These are phyloP conservation scores for Cutaneotrichosporon sp. DNA, from an alignment of 1,284 basidiomycete species.

Conservation along the genomic window DNA sequence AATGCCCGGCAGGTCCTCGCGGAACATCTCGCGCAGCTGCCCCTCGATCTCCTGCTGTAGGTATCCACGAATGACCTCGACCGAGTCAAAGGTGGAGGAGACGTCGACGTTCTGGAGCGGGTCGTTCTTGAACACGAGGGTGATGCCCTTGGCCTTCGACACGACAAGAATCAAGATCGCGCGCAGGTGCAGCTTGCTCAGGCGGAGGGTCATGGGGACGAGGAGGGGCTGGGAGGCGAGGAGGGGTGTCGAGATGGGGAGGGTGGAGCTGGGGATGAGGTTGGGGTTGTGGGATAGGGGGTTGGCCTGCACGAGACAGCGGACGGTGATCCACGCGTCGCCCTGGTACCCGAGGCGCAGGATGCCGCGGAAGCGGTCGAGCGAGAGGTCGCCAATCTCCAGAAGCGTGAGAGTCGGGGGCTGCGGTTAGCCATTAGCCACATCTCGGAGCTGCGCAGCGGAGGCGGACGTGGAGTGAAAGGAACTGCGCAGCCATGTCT, in stretches of 20 bases:
- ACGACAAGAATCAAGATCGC: slow-evolving; percentile 98
- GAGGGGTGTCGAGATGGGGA: slow-evolving; percentile 73
- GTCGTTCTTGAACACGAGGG: slow-evolving; percentile 99
- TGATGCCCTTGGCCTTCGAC: slow-evolving; percentile 95
- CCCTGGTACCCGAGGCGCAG: slow-evolving; percentile 94
- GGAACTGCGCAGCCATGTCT: background rate
- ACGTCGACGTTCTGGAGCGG: slow-evolving; percentile 98
- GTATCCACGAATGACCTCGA: slow-evolving; percentile 95
- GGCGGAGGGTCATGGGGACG: slow-evolving; percentile 97
- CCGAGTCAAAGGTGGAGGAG: slow-evolving; percentile 95
- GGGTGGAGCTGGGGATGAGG: slow-evolving; percentile 72
- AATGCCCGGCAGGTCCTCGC: slow-evolving; percentile 94
- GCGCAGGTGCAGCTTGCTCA: slow-evolving; percentile 88
- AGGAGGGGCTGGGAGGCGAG: slow-evolving; percentile 90
- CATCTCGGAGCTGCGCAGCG: no score
- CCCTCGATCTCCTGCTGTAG: slow-evolving; percentile 96
- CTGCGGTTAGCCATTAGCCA: slow-evolving; percentile 53
- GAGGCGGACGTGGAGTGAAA: background rate
- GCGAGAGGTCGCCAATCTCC: slow-evolving; percentile 95
- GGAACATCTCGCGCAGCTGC: slow-evolving; percentile 95
- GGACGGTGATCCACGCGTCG: slow-evolving; percentile 92
- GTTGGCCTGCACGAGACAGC: slow-evolving; percentile 83
- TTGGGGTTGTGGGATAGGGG: slow-evolving; percentile 70
- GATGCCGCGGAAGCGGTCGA: slow-evolving; percentile 95
- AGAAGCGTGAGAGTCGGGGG: slow-evolving; percentile 97